Percentiles rank a stretch among this genome's conserved stretches.
Conservation (phyloP, 1,284 basidiomycete species). For the Coniferiporia sulphurascens region DNA sequence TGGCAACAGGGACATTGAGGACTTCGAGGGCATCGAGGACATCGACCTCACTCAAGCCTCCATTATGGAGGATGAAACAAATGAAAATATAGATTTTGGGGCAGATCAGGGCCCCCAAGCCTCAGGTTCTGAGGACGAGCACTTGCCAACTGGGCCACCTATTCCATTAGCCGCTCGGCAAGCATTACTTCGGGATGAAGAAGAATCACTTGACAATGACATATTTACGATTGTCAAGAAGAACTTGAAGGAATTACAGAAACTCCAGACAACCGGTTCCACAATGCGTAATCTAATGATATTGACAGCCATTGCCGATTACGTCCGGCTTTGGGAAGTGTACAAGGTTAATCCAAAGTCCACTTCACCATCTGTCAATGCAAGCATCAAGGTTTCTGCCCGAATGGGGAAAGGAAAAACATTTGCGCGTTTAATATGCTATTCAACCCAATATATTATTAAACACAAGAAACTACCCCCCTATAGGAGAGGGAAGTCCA, state of each 20-base stretch:
- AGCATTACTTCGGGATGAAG: not conserved
- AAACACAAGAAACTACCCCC: not conserved
- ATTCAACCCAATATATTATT: not conserved
- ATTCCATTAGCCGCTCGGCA: not conserved
- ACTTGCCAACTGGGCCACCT: not conserved
- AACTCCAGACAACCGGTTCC: not conserved
- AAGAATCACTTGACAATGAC: not conserved
- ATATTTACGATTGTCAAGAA: not conserved
- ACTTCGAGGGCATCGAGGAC: too few species aligned
- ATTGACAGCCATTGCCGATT: not conserved
- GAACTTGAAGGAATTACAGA: not conserved
- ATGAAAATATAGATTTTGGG: too few species aligned
- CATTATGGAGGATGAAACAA: too few species aligned
- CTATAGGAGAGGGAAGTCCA: not conserved
- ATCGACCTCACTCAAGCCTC: too few species aligned
- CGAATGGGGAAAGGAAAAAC: slow-evolving; percentile 4
- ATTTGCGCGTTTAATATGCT: slow-evolving; percentile 3
- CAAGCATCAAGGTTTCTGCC: slow-evolving; percentile 2
- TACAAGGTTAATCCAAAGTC: not conserved
- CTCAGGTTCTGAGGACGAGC: not conserved
- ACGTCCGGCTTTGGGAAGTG: not conserved
- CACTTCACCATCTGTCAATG: not conserved
- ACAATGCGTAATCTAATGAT: not conserved
- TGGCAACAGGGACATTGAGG: too few species aligned
- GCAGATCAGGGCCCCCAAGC: too few species aligned